These are phyloP conservation scores for Paxillus involutus DNA, from an alignment of 768 basidiomycete species.

Conservation along the genomic window DNA sequence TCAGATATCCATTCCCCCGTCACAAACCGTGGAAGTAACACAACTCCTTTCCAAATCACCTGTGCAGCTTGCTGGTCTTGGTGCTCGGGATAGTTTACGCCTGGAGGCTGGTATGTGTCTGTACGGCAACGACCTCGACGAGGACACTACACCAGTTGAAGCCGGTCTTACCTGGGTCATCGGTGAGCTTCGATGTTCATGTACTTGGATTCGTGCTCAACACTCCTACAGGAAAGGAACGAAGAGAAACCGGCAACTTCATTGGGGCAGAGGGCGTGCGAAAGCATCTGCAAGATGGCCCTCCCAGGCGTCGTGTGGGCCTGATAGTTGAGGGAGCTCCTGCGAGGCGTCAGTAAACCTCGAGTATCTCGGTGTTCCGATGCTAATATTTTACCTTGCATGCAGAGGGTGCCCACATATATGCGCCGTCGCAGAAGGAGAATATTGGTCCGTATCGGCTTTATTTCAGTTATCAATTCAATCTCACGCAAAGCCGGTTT, in stretches of 20 bases:
- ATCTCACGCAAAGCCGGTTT: constrained; percentile 1
- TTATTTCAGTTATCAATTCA: neutral
- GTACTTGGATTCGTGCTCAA: neutral
- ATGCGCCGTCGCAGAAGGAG: constrained; percentile 52
- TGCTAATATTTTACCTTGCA: neutral
- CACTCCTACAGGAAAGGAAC: constrained; percentile 66
- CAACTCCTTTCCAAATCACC: constrained; percentile 55
- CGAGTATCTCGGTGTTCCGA: neutral
- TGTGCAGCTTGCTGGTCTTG: constrained; percentile 86
- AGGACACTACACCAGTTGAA: constrained; percentile 83
- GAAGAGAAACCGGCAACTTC: constrained; percentile 68
- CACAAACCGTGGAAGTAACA: constrained; percentile 70
- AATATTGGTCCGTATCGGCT: constrained; percentile 52
- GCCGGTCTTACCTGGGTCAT: constrained; percentile 94
- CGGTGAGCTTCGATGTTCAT: constrained; percentile 46
- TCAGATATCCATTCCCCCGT: constrained; percentile 87
- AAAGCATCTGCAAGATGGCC: constrained; percentile 78
- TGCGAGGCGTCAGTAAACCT: constrained; percentile 62
- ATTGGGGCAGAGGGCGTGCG: constrained; percentile 76
- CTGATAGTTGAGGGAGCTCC: constrained; percentile 82
- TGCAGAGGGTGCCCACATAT: constrained; percentile 78
- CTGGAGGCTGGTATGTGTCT: constrained; percentile 97
- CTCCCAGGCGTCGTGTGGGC: constrained; percentile 76
- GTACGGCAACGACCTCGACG: constrained; percentile 92
- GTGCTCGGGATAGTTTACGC: constrained; percentile 90